Evolutionary conservation across 352 stramenopile genomes (phyloP), one percentile per base, ranked within the genome.

Genomic region (Lagenidium sp.): DNA sequence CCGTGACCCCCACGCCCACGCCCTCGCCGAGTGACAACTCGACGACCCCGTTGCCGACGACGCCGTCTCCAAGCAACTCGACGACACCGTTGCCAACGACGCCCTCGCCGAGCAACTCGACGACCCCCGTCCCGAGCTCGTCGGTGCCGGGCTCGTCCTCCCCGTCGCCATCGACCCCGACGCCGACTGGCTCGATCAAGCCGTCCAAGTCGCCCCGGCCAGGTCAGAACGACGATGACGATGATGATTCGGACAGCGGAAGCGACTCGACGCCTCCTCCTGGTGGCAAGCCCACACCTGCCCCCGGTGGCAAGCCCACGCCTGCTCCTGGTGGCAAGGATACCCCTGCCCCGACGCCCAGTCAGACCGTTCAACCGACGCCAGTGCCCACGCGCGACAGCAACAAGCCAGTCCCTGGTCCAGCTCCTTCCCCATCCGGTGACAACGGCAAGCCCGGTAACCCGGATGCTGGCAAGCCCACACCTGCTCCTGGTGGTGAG

Each of bases 51-150:
- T 36, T 11, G 10, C 13, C 34, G 34, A 8, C 13, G 36, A 43
- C 25, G 23, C 31, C 40, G 13, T 18, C 26, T 12, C 24, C 44
- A 35, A 10, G 19, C 4, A 19, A n/a, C n/a, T n/a, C 11, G 32
- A 36, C 44, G 7, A 43, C 44, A 20, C 25, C 44, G 8, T 22
- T 28, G 5, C 44, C 44, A 26, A 28, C 36, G 12, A 45, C 36
- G 16, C 23, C 4, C 4, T 15, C 44, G 24, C 43, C 43, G 42
- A 24, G 20, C 32, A 21, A 15, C 12, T 30, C 13, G 20, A 42
- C 4, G 26, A 38, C n/a, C 28, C 28, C 29, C 29, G 38, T 18
- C 24, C 21, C 16, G 43, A 36, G 4, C 24, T 22, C 8, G n/a
- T 6, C 13, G 8, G 28, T 32, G 28, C 28, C 28, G 28, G 8